Evolutionary conservation across 495 filamentous ascomycete species (phyloP), one percentile per base, ranked within the genome.

Genomic region (Penicillium argentinense): DNA sequence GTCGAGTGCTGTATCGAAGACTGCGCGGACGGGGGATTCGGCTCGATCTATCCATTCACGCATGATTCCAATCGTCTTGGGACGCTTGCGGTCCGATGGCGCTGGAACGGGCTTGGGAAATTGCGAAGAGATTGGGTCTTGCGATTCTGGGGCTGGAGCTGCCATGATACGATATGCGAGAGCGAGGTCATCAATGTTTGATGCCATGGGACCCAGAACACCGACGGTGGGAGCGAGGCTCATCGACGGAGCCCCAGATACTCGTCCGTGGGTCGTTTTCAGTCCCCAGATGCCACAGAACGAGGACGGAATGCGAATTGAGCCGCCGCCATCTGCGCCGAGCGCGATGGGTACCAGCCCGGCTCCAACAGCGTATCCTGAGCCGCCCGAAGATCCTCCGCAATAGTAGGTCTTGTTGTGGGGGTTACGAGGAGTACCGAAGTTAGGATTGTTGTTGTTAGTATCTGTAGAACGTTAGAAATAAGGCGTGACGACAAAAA

Each of bases 261-360:
- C 73, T n/a, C 92, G 82, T 54, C 84, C 78, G 53, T 95, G 85
- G 4, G 81, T 85, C 1, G 91, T 80, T 60, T 97, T 97, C 25
- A 97, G 78, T 11, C 92, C 92, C 71, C 86, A 97, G 13, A 89
- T 69, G 25, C 92, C 92, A 61, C 89, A 95, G 68, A 87, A 95
- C 18, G 82, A 78, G 1, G 87, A 70, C 0, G 92, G 92, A 40
- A 96, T 81, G 8, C 92, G 81, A 44, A 96, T 83, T 44, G 84
- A 89, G 39, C 92, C 92, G 17, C 92, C 91, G 7, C 89, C 88
- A 62, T 97, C 92, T 2, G 86, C 85, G 24, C 89, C 92, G 7
- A 95, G 69, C 5, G 86, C 83, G 51, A 97, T 83, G 11, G 91
- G 91, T 3, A 95, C 74, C 9, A 96, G 61, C 1, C 91, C 91